Percentiles rank a stretch among this genome's conserved stretches.
Conservation (phyloP, 2,329 filamentous ascomycete genomes). For the Neofusicoccum sp. region DNA sequence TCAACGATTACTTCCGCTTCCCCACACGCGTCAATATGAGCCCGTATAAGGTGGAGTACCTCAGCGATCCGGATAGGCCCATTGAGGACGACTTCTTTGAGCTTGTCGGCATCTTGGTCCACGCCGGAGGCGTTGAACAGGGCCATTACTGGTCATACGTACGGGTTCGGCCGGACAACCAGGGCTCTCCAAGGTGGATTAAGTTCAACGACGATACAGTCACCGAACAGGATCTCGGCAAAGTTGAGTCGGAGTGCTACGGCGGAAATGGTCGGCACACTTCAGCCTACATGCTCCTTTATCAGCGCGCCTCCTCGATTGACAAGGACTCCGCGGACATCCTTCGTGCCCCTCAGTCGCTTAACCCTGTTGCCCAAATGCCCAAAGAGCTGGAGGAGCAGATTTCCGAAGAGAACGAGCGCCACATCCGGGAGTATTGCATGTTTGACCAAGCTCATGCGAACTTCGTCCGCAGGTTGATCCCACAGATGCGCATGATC, state of each 20-base stretch:
- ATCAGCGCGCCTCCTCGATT: slow-evolving; percentile 74
- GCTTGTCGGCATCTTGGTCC: slow-evolving; percentile 90
- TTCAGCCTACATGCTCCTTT: slow-evolving; percentile 95
- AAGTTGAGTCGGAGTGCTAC: slow-evolving; percentile 64
- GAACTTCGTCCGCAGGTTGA: slow-evolving; percentile 62
- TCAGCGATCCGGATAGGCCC: slow-evolving; percentile 61
- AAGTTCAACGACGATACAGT: slow-evolving; percentile 95
- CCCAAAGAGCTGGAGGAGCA: slow-evolving; percentile 48
- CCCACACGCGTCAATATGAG: slow-evolving; percentile 80
- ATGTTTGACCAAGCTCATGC: slow-evolving; percentile 72
- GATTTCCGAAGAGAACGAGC: slow-evolving; percentile 70
- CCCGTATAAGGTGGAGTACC: slow-evolving; percentile 82
- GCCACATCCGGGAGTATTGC: slow-evolving; percentile 73
- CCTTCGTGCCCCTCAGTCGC: slow-evolving; percentile 40
- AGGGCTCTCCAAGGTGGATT: slow-evolving; percentile 63
- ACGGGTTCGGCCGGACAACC: slow-evolving; percentile 66
- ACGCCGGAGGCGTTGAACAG: slow-evolving; percentile 87
- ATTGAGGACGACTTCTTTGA: slow-evolving; percentile 76
- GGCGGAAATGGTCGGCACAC: slow-evolving; percentile 30
- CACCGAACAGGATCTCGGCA: slow-evolving; percentile 67
- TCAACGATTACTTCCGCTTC: slow-evolving; percentile 93
- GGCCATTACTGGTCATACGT: slow-evolving; percentile 98
- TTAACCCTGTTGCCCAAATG: slow-evolving; percentile 49
- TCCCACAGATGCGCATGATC: slow-evolving; percentile 56
- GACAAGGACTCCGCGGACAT: slow-evolving; percentile 35